Base-by-base conservation (phyloP, 495 filamentous ascomycete species). In the Neurospora sp. region DNA sequence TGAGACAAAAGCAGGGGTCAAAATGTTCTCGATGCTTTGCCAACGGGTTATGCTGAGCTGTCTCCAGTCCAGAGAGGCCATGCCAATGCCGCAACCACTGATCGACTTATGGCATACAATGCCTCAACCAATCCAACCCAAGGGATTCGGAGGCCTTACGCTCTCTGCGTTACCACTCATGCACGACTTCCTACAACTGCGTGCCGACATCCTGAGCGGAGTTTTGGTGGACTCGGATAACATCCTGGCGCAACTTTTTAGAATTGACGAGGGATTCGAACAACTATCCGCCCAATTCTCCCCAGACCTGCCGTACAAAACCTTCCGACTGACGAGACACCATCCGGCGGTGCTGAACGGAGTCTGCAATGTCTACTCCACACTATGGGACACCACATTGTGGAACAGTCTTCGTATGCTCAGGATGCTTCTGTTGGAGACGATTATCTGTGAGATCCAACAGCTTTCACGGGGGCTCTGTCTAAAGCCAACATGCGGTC, bases 351-450 rank as follows among this genome's bases (percentile, higher is more conserved):
- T 86, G 37, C 87, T 84, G 71, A 82, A 82, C 72, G 80, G 83
- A 48, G 79, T 80, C 69, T 90, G 87, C 75, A 86, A 90, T 73
- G 77, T 86, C 35, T 90, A 90, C 75, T 74, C 78, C 0, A 84
- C 83, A 17, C 77, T 84, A n/a, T 87, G 84, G 84, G 78, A 84
- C 37, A 82, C 82, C 69, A 83, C 83, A n/a, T 75, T 85, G 8
- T 89, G 86, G 84, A 90, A 90, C 73, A 81, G 83, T 41, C 86
- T 89, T 70, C 86, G 88, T 39, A 84, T 83, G 40, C 82, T 84
- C 12, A 85, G 88, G 20, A 87, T 91, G 70, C 75, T 90, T n/a
- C 76, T 88, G 48, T 86, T 86, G 73, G 87, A 89, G 70, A 85
- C 86, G 22, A 86, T 90, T 16, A 72, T 82, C 10, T 72, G 76